These are phyloP conservation scores for Saccharomycopsis sp. DNA, from an alignment of 805 yeast species.

Conservation along the genomic window DNA sequence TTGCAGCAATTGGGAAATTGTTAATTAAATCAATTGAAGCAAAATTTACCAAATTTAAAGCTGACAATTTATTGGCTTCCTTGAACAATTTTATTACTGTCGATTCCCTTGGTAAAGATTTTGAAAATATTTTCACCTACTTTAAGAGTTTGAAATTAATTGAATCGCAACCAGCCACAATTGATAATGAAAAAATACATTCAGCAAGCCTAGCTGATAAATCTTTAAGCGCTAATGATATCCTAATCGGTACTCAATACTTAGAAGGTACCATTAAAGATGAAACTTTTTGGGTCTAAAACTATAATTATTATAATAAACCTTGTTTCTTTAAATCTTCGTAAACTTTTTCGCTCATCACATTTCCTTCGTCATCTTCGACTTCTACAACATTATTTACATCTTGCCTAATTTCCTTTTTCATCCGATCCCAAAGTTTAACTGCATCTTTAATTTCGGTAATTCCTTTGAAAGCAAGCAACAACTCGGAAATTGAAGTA, in stretches of 20 bases:
- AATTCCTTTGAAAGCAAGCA: constrained; percentile 55
- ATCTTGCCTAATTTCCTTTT: constrained; percentile 31
- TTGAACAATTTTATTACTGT: background rate
- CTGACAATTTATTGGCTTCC: constrained; percentile 4
- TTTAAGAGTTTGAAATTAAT: constrained; percentile 10
- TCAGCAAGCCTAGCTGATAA: no score
- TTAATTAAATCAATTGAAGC: constrained; percentile 12
- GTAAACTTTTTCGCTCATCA: constrained; percentile 77
- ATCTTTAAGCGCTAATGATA: no score
- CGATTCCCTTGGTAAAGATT: background rate
- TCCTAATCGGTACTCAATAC: no score
- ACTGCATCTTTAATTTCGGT: constrained; percentile 61
- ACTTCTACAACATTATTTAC: constrained; percentile 61
- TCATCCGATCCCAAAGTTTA: constrained; percentile 44
- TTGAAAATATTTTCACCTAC: constrained; percentile 4
- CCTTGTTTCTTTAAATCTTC: constrained; percentile 87
- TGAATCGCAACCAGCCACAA: no score
- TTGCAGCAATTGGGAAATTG: constrained; percentile 8
- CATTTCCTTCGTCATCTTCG: constrained; percentile 91
- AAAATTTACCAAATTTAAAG: constrained; percentile 9
- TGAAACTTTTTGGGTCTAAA: no score
- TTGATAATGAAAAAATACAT: no score
- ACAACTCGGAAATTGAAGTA: constrained; percentile 29
- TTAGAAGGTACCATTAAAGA: no score
- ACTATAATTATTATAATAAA: constrained; percentile 33